Conservation (phyloP, 306 rosid genomes). For the Ormosia emarginata region DNA sequence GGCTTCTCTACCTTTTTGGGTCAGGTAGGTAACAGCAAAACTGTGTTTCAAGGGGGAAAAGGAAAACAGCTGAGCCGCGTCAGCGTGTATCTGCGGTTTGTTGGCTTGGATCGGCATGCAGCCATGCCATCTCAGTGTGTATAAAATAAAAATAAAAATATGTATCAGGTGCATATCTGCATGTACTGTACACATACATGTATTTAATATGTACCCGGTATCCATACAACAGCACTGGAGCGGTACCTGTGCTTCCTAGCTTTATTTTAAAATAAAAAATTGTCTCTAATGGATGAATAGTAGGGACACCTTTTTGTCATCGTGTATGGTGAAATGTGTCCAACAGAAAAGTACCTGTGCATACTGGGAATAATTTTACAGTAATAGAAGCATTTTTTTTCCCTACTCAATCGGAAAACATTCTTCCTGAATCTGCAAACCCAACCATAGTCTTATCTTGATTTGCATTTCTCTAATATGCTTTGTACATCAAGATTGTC, state of each 20-base stretch:
- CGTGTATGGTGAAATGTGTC: not conserved
- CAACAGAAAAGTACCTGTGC: not conserved
- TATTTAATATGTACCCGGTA: not conserved
- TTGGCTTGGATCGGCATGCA: not conserved
- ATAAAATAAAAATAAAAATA: not conserved
- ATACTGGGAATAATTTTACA: not conserved
- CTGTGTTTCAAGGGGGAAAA: not conserved
- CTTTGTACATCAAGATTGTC: not conserved
- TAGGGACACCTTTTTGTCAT: not conserved
- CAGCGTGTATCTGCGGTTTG: not conserved
- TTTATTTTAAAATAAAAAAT: not conserved
- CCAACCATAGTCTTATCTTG: not conserved
- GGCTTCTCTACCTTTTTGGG: not conserved
- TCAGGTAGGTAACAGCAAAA: not conserved
- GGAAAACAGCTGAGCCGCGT: not conserved
- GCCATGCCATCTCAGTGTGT: not conserved
- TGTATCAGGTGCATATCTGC: not conserved
- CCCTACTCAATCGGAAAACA: not conserved
- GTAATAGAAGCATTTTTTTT: not conserved
- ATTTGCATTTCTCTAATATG: not conserved
- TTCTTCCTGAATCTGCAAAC: slow-evolving; percentile 24
- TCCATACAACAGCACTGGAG: not conserved
- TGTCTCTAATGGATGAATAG: not conserved
- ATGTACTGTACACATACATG: not conserved
- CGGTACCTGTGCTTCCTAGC: not conserved